A percentile compares a stretch with the other conserved stretches of the same genome.
phyloP scores from a whole-genome alignment of 371 early-diverging fungal genomes.

The Mortierella sp. region DNA sequence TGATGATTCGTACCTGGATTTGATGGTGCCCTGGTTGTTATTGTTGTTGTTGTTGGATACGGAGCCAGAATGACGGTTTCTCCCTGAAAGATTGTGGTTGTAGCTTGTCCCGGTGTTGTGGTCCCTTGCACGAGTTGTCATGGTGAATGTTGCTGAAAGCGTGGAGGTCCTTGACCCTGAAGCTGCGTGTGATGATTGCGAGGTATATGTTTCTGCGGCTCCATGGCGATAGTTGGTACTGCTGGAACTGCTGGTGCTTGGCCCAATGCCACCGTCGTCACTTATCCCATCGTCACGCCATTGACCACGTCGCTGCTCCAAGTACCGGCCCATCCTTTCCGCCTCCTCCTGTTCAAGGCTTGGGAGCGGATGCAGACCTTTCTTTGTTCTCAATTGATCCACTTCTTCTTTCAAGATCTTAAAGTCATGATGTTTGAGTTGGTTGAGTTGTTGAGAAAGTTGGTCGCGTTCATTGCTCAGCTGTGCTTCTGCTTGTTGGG shows the following conservation, averaged over 20 bases:
- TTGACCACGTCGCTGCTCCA: conserved; percentile 45
- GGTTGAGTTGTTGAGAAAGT: conserved; percentile 30
- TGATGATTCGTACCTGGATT: conserved; percentile 10
- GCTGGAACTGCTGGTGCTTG: no score
- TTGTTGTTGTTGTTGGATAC: neutral
- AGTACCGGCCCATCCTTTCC: conserved; percentile 39
- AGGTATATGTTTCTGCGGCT: no score
- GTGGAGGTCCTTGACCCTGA: conserved; percentile 4
- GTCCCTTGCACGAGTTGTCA: no score
- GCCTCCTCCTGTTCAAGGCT: conserved; percentile 47
- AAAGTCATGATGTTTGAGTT: conserved; percentile 39
- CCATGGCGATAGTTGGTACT: no score
- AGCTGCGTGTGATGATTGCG: no score
- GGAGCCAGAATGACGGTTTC: conserved; percentile 1
- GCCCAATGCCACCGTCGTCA: no score
- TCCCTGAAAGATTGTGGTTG: conserved; percentile 5
- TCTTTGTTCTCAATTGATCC: conserved; percentile 29
- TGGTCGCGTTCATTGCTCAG: conserved; percentile 47
- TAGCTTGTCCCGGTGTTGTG: no score
- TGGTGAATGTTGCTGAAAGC: conserved; percentile 1
- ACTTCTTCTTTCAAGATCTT: conserved; percentile 43
- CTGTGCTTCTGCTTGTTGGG: conserved; percentile 30
- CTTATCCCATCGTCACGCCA: conserved; percentile 37
- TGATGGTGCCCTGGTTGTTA: neutral
- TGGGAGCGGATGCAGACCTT: conserved; percentile 35